Evolutionary conservation across 176 grass and related monocot species (phyloP), one percentile per base, ranked within the genome.

Genomic region (Coix lacrymajobi): DNA sequence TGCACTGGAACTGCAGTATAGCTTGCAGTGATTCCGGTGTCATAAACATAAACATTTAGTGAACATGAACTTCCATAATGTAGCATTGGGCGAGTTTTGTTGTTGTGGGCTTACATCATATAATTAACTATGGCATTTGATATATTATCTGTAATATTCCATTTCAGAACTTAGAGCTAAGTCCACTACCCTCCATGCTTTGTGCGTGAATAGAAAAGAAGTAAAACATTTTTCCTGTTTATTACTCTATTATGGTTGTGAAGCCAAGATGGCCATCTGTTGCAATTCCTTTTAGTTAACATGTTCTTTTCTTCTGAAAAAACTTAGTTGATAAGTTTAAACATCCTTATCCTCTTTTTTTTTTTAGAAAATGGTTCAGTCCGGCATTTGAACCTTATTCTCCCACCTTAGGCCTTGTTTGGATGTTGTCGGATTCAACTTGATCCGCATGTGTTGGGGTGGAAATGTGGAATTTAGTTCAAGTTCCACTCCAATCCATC

Each of bases 231-330:
- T 11, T 6, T 64, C 74, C 26, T 57, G 14, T 81, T 14, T 68
- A 34, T 39, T 41, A 76, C 81, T 81, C 36, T 75, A 34, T 54
- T 32, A 76, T 81, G 37, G 26, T 37, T 74, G 76, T 80, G 81
- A 75, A 40, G 52, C 40, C 25, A 81, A 43, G 39, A 71, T 43
- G 39, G 37, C 24, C 49, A 10, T 38, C 22, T 32, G 44, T 54
- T 66, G 24, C 8, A 26, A n/a, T 32, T 45, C 64, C 33, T 19
- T 33, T 19, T 66, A 72, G n/a, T 5, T 46, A 69, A 61, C 36
- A 69, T 25, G 1, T 70, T 72, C 38, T 71, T 71, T 37, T 67
- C 25, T 17, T 29, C 2, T 16, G 12, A 17, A 45, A 71, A 45
- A 40, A 1, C 40, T 60, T 68, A 75, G 82, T 31, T 61, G 24